Conservation (phyloP, 2,329 filamentous ascomycete genomes). For the Clarireedia homoeocarpa region DNA sequence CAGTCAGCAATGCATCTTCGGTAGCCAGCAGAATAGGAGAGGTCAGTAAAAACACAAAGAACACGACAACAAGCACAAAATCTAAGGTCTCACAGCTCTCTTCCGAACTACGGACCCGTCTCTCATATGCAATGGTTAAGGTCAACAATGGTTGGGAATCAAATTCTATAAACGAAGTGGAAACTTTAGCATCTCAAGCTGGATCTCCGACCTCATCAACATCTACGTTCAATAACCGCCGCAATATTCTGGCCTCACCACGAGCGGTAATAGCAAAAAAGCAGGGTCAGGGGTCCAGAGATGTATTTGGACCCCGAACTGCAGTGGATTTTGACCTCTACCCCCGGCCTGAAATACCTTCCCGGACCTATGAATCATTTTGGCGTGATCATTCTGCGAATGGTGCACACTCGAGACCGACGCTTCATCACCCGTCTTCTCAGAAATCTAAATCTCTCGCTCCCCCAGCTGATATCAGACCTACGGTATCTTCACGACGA, state of each 20-base stretch:
- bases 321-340: conserved; percentile 29
- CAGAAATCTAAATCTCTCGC: conserved; percentile 37
- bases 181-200: conserved; percentile 62
- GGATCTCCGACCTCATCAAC: conserved; percentile 55
- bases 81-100: conserved; percentile 26
- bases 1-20: conserved; percentile 52
- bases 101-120: conserved; percentile 67
- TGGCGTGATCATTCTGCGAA: conserved; percentile 36
- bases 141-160: conserved; percentile 85
- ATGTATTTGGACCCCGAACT: conserved; percentile 9
- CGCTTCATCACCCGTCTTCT: conserved; percentile 30
- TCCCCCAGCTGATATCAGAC: conserved; percentile 33
- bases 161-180: conserved; percentile 68
- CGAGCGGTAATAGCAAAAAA: conserved; percentile 35
- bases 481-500: conserved; percentile 22
- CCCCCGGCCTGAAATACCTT: conserved; percentile 26
- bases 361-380: conserved; percentile 36
- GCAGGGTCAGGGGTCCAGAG: conserved; percentile 22
- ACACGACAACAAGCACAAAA: neutral
- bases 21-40: conserved; percentile 68
- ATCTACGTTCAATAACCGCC: conserved; percentile 45
- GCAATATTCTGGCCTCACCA: conserved; percentile 48
- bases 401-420: conserved; percentile 10
- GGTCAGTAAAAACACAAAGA: conserved; percentile 38
- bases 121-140: conserved; percentile 92